phyloP scores from a whole-genome alignment of 441 rosid species.

The Gossypium trilobum region DNA sequence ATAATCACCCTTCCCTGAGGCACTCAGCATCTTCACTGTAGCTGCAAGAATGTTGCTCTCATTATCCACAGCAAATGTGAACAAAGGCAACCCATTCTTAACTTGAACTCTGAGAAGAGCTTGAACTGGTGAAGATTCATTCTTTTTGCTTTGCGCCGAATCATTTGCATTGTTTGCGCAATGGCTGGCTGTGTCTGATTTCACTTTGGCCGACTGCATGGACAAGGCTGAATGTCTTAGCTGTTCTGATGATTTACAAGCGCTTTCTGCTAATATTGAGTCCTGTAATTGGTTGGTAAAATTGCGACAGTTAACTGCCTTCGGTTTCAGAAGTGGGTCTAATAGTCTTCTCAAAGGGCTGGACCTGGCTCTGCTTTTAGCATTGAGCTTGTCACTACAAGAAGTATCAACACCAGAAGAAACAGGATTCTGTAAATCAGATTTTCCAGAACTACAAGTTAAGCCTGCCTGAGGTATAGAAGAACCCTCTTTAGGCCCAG shows the following conservation, averaged over 20 bases:
- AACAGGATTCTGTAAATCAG: slow-evolving; percentile 30
- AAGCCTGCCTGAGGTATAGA: slow-evolving; percentile 27
- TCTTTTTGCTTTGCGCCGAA: slow-evolving; percentile 32
- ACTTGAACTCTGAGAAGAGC: slow-evolving; percentile 78
- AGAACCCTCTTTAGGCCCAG: slow-evolving; percentile 35
- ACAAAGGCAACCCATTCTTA: slow-evolving; percentile 77
- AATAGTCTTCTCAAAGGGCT: slow-evolving; percentile 86
- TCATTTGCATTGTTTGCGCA: slow-evolving; percentile 30
- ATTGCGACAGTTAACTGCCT: slow-evolving; percentile 31
- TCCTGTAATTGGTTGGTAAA: slow-evolving; percentile 36
- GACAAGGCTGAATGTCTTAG: slow-evolving; percentile 26
- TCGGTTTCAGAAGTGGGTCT: slow-evolving; percentile 66
- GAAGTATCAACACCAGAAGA: slow-evolving; percentile 30
- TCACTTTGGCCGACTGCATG: slow-evolving; percentile 33
- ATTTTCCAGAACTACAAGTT: slow-evolving; percentile 27
- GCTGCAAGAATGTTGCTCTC: slow-evolving; percentile 70
- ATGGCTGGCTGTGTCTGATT: slow-evolving; percentile 29
- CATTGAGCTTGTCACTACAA: slow-evolving; percentile 28
- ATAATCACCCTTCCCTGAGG: slow-evolving; percentile 43
- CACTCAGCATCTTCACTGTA: slow-evolving; percentile 51
- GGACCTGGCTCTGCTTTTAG: slow-evolving; percentile 58
- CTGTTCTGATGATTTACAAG: slow-evolving; percentile 27
- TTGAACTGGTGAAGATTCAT: slow-evolving; percentile 42
- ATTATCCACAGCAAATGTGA: slow-evolving; percentile 82
- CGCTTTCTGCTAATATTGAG: slow-evolving; percentile 27